These are phyloP conservation scores for Wickerhamomyces sp. DNA, from an alignment of 1,139 yeast genomes.

Conservation along the genomic window DNA sequence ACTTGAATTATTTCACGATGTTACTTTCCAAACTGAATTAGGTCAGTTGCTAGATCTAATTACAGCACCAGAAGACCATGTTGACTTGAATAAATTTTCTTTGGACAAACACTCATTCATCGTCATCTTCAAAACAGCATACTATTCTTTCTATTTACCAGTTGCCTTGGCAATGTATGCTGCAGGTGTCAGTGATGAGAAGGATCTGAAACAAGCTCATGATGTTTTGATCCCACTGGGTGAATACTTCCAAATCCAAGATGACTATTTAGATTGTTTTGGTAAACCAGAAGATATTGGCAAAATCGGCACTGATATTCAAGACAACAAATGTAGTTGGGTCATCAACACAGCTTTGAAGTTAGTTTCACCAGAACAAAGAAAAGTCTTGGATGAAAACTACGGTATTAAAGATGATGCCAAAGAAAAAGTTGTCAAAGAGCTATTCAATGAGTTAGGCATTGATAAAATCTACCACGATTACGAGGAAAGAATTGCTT, in stretches of 20 bases:
- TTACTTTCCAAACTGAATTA: constrained; percentile 94
- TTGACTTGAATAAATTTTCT: constrained; percentile 83
- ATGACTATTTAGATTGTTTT: constrained; percentile 93
- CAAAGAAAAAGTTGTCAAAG: constrained; percentile 68
- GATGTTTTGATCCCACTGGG: constrained; percentile 93
- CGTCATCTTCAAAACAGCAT: constrained; percentile 95
- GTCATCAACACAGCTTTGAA: constrained; percentile 88
- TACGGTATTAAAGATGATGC: constrained; percentile 80
- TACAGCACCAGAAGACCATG: constrained; percentile 95
- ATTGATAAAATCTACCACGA: constrained; percentile 67
- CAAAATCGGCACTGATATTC: constrained; percentile 97
- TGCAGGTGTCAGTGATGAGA: constrained; percentile 68
- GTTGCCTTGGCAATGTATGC: constrained; percentile 95
- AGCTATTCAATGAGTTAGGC: constrained; percentile 68
- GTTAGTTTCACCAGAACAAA: constrained; percentile 75
- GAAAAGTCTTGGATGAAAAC: constrained; percentile 75
- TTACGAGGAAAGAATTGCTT: constrained; percentile 78
- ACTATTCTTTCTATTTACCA: constrained; percentile 94
- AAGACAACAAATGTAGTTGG: constrained; percentile 99
- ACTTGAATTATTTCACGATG: constrained; percentile 88
- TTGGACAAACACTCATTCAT: constrained; percentile 90
- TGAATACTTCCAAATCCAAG: constrained; percentile 98
- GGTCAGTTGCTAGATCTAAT: constrained; percentile 94
- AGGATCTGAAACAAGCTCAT: constrained; percentile 82
- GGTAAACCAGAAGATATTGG: constrained; percentile 98